A percentile compares a stretch with the other conserved stretches of the same genome.
Evolutionary conservation across 176 grass and related monocot genomes (phyloP).

Genomic region (Poa annua): DNA sequence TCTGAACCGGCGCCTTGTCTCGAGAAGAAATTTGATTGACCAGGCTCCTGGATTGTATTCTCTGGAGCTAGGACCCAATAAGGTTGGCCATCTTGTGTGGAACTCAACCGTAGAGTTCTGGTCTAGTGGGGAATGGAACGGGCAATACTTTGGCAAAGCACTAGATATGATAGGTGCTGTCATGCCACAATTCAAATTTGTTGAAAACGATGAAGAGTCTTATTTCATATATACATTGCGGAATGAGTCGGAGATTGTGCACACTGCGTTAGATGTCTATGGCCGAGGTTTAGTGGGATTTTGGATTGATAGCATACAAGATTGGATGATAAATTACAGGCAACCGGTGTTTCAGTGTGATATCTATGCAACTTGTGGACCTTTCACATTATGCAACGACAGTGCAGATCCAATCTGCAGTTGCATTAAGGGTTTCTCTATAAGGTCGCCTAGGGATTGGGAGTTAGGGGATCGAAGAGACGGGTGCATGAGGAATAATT

Average conservation of each 20-base stretch:
- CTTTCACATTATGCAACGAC: background rate
- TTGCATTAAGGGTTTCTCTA: background rate
- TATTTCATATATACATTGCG: background rate
- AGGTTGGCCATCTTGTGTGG: background rate
- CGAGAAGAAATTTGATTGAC: background rate
- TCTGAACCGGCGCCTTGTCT: background rate
- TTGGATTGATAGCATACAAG: background rate
- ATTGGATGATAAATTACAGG: conserved; percentile 2
- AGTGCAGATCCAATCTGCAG: background rate
- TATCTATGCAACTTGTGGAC: background rate
- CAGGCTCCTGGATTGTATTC: background rate
- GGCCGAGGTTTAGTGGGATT: background rate
- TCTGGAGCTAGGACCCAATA: background rate
- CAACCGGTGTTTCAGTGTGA: background rate
- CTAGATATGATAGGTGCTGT: background rate
- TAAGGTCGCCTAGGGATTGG: background rate
- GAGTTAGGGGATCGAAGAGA: background rate
- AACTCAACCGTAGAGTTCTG: background rate
- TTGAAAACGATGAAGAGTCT: background rate
- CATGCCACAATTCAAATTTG: background rate
- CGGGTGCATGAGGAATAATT: background rate
- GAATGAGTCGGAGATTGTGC: background rate
- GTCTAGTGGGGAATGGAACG: background rate
- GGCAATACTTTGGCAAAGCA: background rate
- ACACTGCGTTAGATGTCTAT: background rate